Conservation (phyloP, 306 rosid species). For the Ceratonia siliqua region DNA sequence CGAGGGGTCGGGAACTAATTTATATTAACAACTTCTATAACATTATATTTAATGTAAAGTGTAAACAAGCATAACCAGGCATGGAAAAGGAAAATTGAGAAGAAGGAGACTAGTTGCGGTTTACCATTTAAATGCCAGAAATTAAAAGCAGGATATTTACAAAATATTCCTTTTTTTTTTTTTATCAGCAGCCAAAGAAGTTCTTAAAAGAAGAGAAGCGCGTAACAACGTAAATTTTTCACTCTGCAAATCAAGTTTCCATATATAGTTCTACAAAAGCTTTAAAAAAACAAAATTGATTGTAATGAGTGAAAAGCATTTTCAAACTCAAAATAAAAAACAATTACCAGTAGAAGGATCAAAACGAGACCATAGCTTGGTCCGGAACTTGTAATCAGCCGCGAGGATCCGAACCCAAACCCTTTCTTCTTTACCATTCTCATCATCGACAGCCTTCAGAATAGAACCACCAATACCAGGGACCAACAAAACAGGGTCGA, state of each 20-base stretch:
- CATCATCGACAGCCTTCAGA: constrained; percentile 55
- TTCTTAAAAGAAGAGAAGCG: background rate
- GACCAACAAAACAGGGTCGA: constrained; percentile 85
- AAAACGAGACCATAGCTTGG: constrained; percentile 92
- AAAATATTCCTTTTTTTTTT: background rate
- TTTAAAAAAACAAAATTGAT: background rate
- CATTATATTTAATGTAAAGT: constrained; percentile 4
- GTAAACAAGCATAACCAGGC: background rate
- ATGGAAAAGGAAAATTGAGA: background rate
- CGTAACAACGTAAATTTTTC: background rate
- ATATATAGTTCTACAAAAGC: background rate
- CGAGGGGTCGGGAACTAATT: background rate
- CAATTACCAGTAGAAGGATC: constrained; percentile 77
- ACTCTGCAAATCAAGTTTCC: background rate
- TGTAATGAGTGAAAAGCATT: background rate
- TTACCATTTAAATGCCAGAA: background rate
- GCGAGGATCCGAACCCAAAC: constrained; percentile 84
- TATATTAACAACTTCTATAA: background rate
- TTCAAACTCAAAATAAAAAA: background rate
- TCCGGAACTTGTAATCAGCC: constrained; percentile 72
- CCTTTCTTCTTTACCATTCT: constrained; percentile 64
- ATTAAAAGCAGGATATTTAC: background rate
- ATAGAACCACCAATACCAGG: constrained; percentile 95
- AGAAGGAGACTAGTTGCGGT: background rate
- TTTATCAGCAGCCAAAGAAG: background rate